Conservation (phyloP, 495 filamentous ascomycete species). For the Penicillium herquei region DNA sequence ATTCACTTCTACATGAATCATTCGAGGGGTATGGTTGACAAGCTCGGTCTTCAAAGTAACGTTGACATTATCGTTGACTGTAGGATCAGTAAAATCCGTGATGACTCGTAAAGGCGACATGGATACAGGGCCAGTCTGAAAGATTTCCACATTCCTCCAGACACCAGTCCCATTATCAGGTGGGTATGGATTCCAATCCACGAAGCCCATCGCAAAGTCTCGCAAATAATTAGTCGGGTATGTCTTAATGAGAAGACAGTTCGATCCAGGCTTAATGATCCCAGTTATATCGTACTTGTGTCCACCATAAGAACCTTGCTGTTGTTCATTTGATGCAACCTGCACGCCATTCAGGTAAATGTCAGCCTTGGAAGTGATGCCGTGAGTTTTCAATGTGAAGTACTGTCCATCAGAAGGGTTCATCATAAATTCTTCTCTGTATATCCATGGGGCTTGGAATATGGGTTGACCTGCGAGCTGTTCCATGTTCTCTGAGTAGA, state of each 20-base stretch:
- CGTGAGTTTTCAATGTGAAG: conserved; percentile 55
- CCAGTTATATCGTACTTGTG: conserved; percentile 53
- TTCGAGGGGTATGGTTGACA: conserved; percentile 45
- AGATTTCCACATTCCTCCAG: conserved; percentile 60
- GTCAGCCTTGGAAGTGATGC: conserved; percentile 60
- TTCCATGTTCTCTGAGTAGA: conserved; percentile 56
- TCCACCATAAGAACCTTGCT: conserved; percentile 58
- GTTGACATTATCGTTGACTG: conserved; percentile 23
- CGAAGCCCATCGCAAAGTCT: conserved; percentile 59
- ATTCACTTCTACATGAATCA: conserved; percentile 34
- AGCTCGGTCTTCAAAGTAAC: conserved; percentile 48
- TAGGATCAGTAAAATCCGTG: conserved; percentile 32
- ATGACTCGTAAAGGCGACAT: conserved; percentile 50
- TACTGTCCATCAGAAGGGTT: conserved; percentile 37
- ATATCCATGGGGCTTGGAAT: conserved; percentile 60
- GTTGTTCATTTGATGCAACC: conserved; percentile 45
- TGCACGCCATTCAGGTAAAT: conserved; percentile 59
- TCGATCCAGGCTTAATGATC: conserved; percentile 33
- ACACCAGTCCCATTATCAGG: conserved; percentile 59
- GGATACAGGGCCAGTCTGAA: conserved; percentile 53
- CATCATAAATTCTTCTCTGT: conserved; percentile 55
- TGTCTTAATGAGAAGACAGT: conserved; percentile 52
- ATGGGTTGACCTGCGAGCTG: conserved; percentile 36
- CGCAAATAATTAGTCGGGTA: conserved; percentile 59
- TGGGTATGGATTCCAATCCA: conserved; percentile 67